Percentiles rank a stretch among this genome's conserved stretches.
Conservation (phyloP, 164 flowering plant genomes). For the Vitis rotundifolia region DNA sequence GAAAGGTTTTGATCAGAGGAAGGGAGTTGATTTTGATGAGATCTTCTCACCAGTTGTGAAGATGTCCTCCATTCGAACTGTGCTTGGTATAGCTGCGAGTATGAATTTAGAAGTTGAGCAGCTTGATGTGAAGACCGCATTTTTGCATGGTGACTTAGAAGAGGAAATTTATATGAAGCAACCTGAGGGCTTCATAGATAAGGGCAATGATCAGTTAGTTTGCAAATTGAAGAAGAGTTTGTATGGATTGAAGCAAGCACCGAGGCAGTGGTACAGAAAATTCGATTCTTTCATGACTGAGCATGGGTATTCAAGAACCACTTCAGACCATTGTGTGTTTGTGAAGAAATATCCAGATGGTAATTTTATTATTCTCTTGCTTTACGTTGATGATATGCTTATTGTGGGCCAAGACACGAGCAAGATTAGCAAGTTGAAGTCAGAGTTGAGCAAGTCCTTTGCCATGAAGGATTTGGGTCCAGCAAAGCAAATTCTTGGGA, state of each 20-base stretch:
- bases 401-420: background rate
- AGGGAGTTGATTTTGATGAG: conserved; percentile 8
- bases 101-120: background rate
- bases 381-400: too few relatives aligned
- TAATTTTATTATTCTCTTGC: too few relatives aligned
- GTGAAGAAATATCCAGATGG: too few relatives aligned
- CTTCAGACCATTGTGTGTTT: too few relatives aligned
- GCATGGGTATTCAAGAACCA: too few relatives aligned
- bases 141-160: background rate
- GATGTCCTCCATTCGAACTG: background rate
- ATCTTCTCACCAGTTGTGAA: conserved; percentile 3
- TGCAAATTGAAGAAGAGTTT: background rate
- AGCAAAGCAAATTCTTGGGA: too few relatives aligned
- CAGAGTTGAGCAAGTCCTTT: background rate
- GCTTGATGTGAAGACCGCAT: background rate
- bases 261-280: background rate
- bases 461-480: too few relatives aligned
- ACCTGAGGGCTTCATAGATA: too few relatives aligned
- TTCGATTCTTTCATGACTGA: too few relatives aligned
- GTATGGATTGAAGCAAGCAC: background rate
- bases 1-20: too few relatives aligned
- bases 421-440: background rate
- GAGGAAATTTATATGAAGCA: too few relatives aligned
- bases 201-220: too few relatives aligned
- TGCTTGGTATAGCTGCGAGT: background rate